Conservation (phyloP, 352 stramenopile genomes). For the Pythium aquatile region DNA sequence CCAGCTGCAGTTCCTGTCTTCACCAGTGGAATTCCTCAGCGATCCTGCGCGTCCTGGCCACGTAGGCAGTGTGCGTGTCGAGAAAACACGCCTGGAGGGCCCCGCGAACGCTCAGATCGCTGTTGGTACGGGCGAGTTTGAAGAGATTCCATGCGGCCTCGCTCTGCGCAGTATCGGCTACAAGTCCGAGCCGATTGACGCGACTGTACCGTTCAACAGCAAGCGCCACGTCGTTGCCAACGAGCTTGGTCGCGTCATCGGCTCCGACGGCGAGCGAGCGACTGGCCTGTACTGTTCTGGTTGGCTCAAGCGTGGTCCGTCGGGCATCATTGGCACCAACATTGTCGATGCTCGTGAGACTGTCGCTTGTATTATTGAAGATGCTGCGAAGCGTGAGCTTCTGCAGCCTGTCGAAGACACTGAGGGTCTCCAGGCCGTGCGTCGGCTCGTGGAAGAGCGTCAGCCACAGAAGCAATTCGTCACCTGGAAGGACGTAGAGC, state of each 20-base stretch:
- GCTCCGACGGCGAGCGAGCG: conserved; percentile 37
- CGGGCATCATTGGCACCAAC: conserved; percentile 98
- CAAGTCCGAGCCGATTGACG: conserved; percentile 81
- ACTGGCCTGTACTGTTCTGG: conserved; percentile 94
- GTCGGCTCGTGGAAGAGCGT: conserved; percentile 43
- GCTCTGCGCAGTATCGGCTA: conserved; percentile 90
- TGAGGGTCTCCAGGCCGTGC: conserved; percentile 39
- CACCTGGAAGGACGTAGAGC: conserved; percentile 61
- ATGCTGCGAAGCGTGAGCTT: conserved; percentile 61
- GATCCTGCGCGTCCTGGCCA: conserved; percentile 40
- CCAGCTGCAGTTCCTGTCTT: conserved; percentile 91
- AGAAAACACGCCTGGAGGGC: conserved; percentile 89
- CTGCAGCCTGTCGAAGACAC: conserved; percentile 30
- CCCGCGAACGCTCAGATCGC: conserved; percentile 77
- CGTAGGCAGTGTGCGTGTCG: conserved; percentile 76
- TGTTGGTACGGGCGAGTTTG: conserved; percentile 83
- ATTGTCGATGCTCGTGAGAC: conserved; percentile 97
- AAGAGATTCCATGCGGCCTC: conserved; percentile 78
- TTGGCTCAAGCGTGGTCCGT: conserved; percentile 97
- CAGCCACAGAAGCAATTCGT: conserved; percentile 69
- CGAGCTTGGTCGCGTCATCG: conserved; percentile 51
- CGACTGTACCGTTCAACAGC: conserved; percentile 79
- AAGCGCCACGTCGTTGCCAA: conserved; percentile 62
- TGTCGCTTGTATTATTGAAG: conserved; percentile 90
- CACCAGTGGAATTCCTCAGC: conserved; percentile 70